Evolutionary conservation across 805 yeast genomes (phyloP).

Genomic region (Saccharomycopsis sp.): DNA sequence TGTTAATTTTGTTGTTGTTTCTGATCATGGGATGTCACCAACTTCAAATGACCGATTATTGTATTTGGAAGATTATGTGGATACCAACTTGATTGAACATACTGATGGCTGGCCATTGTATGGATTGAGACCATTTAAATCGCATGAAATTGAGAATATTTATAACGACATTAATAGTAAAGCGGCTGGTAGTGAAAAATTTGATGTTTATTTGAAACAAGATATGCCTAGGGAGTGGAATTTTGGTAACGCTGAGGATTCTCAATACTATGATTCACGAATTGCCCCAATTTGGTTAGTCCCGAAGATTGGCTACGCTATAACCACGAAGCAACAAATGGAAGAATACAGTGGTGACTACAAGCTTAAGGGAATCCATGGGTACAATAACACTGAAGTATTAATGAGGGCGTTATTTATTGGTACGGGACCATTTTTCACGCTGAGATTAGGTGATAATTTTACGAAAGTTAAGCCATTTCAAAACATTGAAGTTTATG

Average conservation of each 20-base stretch:
- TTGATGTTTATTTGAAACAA: slow-evolving; percentile 42
- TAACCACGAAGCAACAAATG: slow-evolving; percentile 49
- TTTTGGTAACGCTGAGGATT: slow-evolving; percentile 25
- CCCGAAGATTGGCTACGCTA: slow-evolving; percentile 74
- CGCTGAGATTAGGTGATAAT: slow-evolving; percentile 22
- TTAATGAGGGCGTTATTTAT: slow-evolving; percentile 80
- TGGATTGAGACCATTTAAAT: slow-evolving; percentile 57
- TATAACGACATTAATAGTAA: slow-evolving; percentile 37
- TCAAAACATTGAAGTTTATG: slow-evolving; percentile 64
- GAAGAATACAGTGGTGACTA: slow-evolving; percentile 39
- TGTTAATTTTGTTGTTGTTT: slow-evolving; percentile 69
- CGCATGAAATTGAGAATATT: slow-evolving; percentile 37
- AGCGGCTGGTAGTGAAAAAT: slow-evolving; percentile 27
- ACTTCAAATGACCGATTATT: slow-evolving; percentile 64
- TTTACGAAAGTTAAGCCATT: slow-evolving; percentile 48
- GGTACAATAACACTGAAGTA: slow-evolving; percentile 70
- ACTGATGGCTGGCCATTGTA: slow-evolving; percentile 82
- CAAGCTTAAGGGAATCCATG: slow-evolving; percentile 74
- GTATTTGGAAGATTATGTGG: slow-evolving; percentile 65
- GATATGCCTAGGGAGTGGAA: slow-evolving; percentile 39
- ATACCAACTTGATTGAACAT: slow-evolving; percentile 47
- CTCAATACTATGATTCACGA: slow-evolving; percentile 49
- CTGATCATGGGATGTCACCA: slow-evolving; percentile 95
- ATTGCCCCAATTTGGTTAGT: slow-evolving; percentile 82
- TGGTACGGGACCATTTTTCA: slow-evolving; percentile 76